Evolutionary conservation across 2,329 filamentous ascomycete species (phyloP).

Genomic region (Torrubiella hemipterigena): DNA sequence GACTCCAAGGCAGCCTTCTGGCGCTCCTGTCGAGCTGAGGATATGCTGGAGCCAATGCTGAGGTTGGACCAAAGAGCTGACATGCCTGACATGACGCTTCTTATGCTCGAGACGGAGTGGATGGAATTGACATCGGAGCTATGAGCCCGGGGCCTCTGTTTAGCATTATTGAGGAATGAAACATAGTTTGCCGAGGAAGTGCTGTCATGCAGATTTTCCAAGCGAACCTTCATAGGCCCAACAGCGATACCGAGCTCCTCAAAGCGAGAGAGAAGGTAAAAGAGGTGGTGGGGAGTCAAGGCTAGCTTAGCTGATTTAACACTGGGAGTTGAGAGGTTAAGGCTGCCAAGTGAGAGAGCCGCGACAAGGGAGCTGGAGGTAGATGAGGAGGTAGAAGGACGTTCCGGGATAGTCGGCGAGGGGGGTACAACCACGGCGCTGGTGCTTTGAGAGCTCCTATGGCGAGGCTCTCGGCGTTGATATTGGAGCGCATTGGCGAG

Average conservation of each 20-base stretch:
- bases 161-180: slow-evolving; percentile 72
- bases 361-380: slow-evolving; percentile 67
- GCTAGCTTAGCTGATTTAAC: slow-evolving; percentile 86
- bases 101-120: slow-evolving; percentile 89
- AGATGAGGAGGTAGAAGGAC: slow-evolving; percentile 54
- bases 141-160: slow-evolving; percentile 67
- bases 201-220: slow-evolving; percentile 89
- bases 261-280: slow-evolving; percentile 90
- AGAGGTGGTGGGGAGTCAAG: slow-evolving; percentile 89
- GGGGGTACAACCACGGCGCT: slow-evolving; percentile 44
- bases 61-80: slow-evolving; percentile 85
- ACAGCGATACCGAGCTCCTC: slow-evolving; percentile 85
- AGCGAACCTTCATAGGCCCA: slow-evolving; percentile 88
- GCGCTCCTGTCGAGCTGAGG: slow-evolving; percentile 73
- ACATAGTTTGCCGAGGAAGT: slow-evolving; percentile 85
- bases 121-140: slow-evolving; percentile 81
- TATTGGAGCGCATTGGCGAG: slow-evolving; percentile 91
- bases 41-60: slow-evolving; percentile 68
- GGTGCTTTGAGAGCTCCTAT: slow-evolving; percentile 56
- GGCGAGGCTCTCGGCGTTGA: slow-evolving; percentile 56
- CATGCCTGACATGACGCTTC: slow-evolving; percentile 96
- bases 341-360: slow-evolving; percentile 73
- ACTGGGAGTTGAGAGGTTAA: slow-evolving; percentile 74
- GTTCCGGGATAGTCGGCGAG: slow-evolving; percentile 45
- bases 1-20: slow-evolving; percentile 76